Base-by-base conservation (phyloP, 139 green algal genomes). In the Chlorella vulgaris region DNA sequence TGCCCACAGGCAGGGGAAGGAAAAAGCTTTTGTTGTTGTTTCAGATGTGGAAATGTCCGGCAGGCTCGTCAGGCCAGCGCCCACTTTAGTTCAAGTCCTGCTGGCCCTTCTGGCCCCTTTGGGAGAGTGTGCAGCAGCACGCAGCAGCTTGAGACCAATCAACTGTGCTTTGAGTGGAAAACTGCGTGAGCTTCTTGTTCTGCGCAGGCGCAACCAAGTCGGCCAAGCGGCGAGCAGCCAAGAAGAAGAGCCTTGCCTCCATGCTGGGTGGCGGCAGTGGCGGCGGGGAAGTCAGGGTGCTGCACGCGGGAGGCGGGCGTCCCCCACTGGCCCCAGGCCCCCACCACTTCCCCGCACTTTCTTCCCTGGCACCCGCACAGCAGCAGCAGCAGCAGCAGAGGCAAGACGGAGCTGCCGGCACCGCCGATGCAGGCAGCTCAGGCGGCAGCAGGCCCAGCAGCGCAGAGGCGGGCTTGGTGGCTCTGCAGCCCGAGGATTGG, bases 171-270 rank as follows among this genome's bases (percentile, higher is more conserved):
- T n/a, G n/a, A n/a, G n/a, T n/a, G n/a, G n/a, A n/a, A n/a, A n/a
- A n/a, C n/a, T n/a, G n/a, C n/a, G n/a, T n/a, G n/a, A n/a, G n/a
- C n/a, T n/a, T n/a, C n/a, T n/a, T n/a, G n/a, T n/a, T n/a, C n/a
- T n/a, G n/a, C n/a, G n/a, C 87, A 81, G 87, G 87, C 26, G 70
- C 70, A 15, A 86, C 61, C 53, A 92, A 91, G 75, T 76, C 84
- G 33, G 87, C 86, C 53, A 91, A 89, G 79, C 66, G 77, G 53
- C 78, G 86, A 0, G 74, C 61, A 28, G 69, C 86, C 29, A 88
- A 91, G 76, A 89, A 90, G 79, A 84, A 81, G 13, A 87, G 69
- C 63, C 66, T 86, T 66, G 81, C 80, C 6, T 28, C 83, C 38
- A 69, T 76, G 75, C 43, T 89, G 50, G 85, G 81, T n/a, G 51